Evolutionary conservation across 225 moss, liverwort and hornwort genomes (phyloP).

Genomic region (Antitrichia curtipendula): DNA sequence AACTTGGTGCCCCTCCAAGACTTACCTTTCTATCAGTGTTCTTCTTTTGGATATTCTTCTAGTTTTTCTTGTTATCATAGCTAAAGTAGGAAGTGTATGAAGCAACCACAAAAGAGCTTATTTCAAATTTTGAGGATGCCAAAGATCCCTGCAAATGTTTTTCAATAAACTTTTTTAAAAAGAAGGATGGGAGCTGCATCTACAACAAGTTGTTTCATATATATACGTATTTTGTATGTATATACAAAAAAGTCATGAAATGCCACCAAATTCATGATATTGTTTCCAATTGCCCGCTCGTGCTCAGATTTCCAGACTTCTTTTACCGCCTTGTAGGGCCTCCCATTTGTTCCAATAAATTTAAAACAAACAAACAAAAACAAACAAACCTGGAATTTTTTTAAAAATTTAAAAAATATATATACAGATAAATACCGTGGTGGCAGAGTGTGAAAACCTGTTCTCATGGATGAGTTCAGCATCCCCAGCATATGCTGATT

Average conservation of each 20-base stretch:
- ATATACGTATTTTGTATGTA: too few relatives aligned
- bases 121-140: neutral
- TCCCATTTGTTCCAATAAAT: neutral
- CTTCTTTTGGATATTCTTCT: neutral
- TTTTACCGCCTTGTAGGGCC: neutral
- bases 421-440: neutral
- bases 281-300: neutral
- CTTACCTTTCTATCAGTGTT: too few relatives aligned
- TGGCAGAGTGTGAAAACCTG: too few relatives aligned
- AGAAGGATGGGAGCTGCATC: neutral
- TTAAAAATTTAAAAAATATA: neutral
- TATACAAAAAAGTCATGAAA: neutral
- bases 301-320: neutral
- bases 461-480: neutral
- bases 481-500: neutral
- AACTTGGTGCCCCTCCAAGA: too few relatives aligned
- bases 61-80: neutral
- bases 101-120: neutral
- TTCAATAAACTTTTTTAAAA: neutral
- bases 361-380: neutral
- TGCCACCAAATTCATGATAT: neutral
- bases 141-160: neutral
- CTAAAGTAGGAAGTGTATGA: neutral
- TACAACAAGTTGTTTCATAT: neutral
- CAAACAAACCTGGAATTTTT: accelerated